These are phyloP conservation scores for Blastocystis sp. DNA, from an alignment of 352 stramenopile genomes.

Conservation along the genomic window DNA sequence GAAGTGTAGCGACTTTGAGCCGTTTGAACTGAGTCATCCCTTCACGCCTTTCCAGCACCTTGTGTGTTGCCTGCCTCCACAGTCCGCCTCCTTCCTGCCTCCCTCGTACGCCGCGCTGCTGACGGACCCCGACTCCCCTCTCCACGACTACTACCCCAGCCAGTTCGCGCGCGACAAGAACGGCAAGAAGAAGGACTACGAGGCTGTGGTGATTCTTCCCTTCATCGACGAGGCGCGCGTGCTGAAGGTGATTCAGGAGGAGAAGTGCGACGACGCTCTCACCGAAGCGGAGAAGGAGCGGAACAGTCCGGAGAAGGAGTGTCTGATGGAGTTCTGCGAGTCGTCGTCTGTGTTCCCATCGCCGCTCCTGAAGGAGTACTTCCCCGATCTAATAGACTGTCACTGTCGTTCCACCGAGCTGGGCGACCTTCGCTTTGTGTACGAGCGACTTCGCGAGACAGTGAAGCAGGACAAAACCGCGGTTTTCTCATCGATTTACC, in stretches of 20 bases:
- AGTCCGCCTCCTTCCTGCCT: conserved; percentile 92
- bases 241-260: conserved; percentile 79
- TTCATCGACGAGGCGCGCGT: conserved; percentile 96
- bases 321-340: conserved; percentile 62
- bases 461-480: not conserved
- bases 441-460: not conserved
- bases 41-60: conserved; percentile 96
- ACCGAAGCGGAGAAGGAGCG: conserved; percentile 74
- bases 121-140: conserved; percentile 88
- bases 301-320: conserved; percentile 70
- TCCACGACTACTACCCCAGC: conserved; percentile 90
- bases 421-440: not conserved
- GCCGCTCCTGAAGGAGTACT: not conserved
- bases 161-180: conserved; percentile 94
- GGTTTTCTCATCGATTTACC: not conserved
- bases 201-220: conserved; percentile 96
- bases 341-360: not conserved
- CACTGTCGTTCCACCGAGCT: not conserved
- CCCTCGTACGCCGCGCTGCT: conserved; percentile 90
- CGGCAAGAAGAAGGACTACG: conserved; percentile 95
- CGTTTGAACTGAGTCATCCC: conserved; percentile 87
- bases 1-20: conserved; percentile 79
- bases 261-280: conserved; percentile 69
- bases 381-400: conserved; percentile 13
- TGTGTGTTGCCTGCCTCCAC: conserved; percentile 92